A percentile compares a stretch with the other conserved stretches of the same genome.
Conservation (phyloP, 2,329 filamentous ascomycete species). For the Penicillium sp. region DNA sequence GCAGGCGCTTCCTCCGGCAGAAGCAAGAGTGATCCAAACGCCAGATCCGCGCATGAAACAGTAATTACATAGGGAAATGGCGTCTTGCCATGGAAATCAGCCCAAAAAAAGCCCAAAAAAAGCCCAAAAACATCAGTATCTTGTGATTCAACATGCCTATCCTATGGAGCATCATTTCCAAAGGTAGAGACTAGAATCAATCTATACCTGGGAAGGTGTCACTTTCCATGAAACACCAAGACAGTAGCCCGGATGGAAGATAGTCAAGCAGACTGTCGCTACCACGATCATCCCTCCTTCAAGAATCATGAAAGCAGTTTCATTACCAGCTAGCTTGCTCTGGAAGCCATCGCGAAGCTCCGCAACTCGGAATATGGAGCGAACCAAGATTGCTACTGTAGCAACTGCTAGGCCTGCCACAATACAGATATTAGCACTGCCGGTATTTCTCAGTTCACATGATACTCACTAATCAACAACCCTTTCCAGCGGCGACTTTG, state of each 20-base stretch:
- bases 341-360: slow-evolving; percentile 3
- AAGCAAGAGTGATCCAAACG: no score
- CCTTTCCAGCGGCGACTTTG: not conserved
- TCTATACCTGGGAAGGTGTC: not conserved
- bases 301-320: not conserved
- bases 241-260: not conserved
- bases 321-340: not conserved
- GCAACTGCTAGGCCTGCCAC: not conserved
- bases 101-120: no score
- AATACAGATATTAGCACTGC: not conserved
- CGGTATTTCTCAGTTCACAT: not conserved
- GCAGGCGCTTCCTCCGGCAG: no score
- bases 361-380: not conserved
- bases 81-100: no score
- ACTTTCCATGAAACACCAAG: slow-evolving; percentile 6
- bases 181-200: not conserved
- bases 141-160: no score
- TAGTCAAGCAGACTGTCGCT: not conserved
- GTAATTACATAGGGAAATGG: no score
- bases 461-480: not conserved
- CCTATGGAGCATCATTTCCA: not conserved
- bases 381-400: slow-evolving; percentile 1
- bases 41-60: no score
- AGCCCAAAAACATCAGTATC: no score
- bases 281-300: slow-evolving; percentile 1